phyloP scores from a whole-genome alignment of 2,329 filamentous ascomycete species.

The Pseudogymnoascus sp. region DNA sequence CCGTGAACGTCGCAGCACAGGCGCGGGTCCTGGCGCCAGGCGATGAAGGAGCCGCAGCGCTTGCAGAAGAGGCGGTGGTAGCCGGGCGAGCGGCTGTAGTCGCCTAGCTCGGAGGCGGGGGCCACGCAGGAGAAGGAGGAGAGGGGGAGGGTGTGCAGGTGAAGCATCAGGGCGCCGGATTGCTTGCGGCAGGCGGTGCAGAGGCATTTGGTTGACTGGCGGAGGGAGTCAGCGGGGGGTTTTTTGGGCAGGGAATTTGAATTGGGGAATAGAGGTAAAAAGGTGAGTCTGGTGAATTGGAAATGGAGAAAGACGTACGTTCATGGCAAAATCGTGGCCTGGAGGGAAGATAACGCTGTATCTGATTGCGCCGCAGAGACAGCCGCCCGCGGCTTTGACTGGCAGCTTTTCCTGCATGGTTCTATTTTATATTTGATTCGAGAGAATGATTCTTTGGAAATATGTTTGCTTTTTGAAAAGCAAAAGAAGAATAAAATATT shows the following conservation, averaged over 20 bases:
- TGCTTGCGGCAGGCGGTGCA: constrained; percentile 49
- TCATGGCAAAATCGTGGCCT: constrained; percentile 37
- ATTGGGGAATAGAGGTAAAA: not conserved
- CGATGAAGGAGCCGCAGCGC: constrained; percentile 43
- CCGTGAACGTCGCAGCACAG: not conserved
- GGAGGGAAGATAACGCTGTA: constrained; percentile 42
- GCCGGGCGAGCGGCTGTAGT: constrained; percentile 35
- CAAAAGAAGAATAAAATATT: not conserved
- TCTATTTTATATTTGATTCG: not conserved
- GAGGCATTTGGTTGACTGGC: constrained; percentile 42
- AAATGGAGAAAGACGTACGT: constrained; percentile 23
- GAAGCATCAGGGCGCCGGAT: constrained; percentile 40
- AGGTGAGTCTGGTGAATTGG: constrained; percentile 2
- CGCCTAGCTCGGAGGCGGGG: constrained; percentile 22
- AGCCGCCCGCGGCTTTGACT: constrained; percentile 40
- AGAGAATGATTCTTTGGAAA: not conserved
- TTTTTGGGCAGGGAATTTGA: not conserved
- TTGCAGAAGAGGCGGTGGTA: constrained; percentile 43
- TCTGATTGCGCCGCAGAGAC: constrained; percentile 43
- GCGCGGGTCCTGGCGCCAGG: constrained; percentile 31
- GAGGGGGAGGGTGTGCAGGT: constrained; percentile 34
- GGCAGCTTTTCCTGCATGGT: constrained; percentile 6
- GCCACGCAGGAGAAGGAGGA: constrained; percentile 30
- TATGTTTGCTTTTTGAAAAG: not conserved
- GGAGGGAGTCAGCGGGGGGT: not conserved